Conservation (phyloP, 352 stramenopile genomes). For the Pythium brachiatum region DNA sequence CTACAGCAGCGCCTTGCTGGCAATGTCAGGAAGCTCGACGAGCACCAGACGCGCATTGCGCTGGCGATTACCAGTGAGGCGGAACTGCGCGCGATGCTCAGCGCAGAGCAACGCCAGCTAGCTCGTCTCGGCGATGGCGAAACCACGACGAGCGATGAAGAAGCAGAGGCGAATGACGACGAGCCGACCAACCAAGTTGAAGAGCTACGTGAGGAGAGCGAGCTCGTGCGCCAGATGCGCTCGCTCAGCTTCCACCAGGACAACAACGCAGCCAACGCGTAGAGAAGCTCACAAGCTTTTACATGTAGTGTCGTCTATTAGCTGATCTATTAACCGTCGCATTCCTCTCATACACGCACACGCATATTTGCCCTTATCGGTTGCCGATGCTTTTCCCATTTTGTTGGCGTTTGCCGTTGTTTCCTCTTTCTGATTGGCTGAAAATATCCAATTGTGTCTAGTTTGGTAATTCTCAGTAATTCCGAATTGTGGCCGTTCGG, state of each 20-base stretch:
- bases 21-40: not conserved
- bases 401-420: not conserved
- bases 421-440: not conserved
- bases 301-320: not conserved
- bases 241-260: not conserved
- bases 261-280: not conserved
- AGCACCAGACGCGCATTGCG: not conserved
- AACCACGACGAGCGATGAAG: not conserved
- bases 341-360: not conserved
- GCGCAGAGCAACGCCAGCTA: not conserved
- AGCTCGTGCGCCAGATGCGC: conserved; percentile 1
- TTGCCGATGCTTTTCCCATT: not conserved
- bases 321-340: not conserved
- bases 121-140: not conserved
- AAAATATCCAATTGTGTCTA: not conserved
- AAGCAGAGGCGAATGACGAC: not conserved
- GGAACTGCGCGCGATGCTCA: conserved; percentile 8
- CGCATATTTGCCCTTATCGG: not conserved
- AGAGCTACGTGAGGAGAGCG: not conserved
- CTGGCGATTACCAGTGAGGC: not conserved
- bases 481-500: not conserved
- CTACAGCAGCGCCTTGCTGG: not conserved
- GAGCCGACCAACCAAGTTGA: not conserved
- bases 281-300: not conserved
- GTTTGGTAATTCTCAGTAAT: not conserved